Base-by-base conservation (phyloP, 2,329 filamentous ascomycete species). In the Paecilomyces fulvus region DNA sequence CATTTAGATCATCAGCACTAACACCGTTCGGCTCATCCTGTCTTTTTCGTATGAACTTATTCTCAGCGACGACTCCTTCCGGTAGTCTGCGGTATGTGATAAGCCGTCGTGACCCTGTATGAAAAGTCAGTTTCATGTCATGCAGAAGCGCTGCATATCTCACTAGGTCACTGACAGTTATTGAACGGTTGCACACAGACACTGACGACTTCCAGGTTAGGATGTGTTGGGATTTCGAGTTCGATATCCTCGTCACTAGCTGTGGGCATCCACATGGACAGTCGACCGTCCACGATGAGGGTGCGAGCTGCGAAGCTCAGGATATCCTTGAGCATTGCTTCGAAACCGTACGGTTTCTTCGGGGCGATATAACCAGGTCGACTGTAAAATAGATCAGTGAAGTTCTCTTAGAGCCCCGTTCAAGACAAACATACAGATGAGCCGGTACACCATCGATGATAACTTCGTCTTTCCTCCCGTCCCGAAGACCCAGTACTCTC, bases 201-300 rank as follows among this genome's bases (percentile, higher is more conserved):
- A 49, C 82, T 85, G 20, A 91, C 80, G 23, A 92, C 75, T 64
- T 88, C 82, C 12, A 99, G 75, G 56, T 82, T 83, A 0, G 88
- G 87, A 69, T 97, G 90, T 20, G 79, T 80, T 0, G 92, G 92
- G 12, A 92, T 81, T 0, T 83, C 79, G 21, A 96, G 83, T 67
- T 92, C 88, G 57, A 87, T 82, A 51, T 90, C 82, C 63, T 90
- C 83, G 58, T 89, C 86, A 67, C 90, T 91, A 28, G 90, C 87
- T 0, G 91, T 95, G 0, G 94, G 94, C 89, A 97, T 95, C 94
- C 94, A 99, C 78, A 99, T 95, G 7, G 88, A 89, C 9, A 99
- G 71, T 28, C 94, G 80, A 0, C 90, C 94, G 60, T 84, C 75
- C 54, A 90, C 85, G 7, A 96, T 89, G 0, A 99, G 79, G 1